Percentiles rank a stretch among this genome's conserved stretches.
These are phyloP conservation scores for Coprinopsis cinerea DNA, from an alignment of 768 basidiomycete genomes.

Conservation along the genomic window DNA sequence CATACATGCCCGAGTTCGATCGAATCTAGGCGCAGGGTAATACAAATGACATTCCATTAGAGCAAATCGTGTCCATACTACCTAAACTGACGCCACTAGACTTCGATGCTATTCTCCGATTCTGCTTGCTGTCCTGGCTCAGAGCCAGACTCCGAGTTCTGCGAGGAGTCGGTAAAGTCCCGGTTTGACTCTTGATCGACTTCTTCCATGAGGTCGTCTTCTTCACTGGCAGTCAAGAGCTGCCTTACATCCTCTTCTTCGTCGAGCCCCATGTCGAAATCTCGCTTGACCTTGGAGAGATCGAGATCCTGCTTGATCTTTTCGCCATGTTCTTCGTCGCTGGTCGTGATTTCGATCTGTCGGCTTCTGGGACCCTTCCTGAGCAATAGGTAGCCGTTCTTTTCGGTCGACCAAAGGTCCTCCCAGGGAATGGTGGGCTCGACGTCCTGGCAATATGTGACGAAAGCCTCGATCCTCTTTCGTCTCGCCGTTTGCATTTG, in stretches of 20 bases:
- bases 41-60: too few species aligned
- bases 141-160: too few species aligned
- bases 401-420: not conserved
- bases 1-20: too few species aligned
- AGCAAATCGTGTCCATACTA: too few species aligned
- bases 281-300: not conserved
- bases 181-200: too few species aligned
- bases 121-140: too few species aligned
- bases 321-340: not conserved
- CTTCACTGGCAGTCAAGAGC: too few species aligned
- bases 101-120: too few species aligned
- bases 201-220: too few species aligned
- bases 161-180: too few species aligned
- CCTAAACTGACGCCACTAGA: too few species aligned
- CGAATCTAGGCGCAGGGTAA: too few species aligned
- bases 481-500: not conserved
- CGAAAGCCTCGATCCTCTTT: not conserved
- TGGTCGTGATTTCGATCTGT: not conserved
- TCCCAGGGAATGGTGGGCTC: not conserved
- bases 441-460: not conserved
- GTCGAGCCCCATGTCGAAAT: not conserved
- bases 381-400: not conserved
- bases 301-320: not conserved
- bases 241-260: not conserved
- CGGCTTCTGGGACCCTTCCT: not conserved